phyloP scores from a whole-genome alignment of 2,329 filamentous ascomycete genomes.

The Plenodomus tracheiphilus region DNA sequence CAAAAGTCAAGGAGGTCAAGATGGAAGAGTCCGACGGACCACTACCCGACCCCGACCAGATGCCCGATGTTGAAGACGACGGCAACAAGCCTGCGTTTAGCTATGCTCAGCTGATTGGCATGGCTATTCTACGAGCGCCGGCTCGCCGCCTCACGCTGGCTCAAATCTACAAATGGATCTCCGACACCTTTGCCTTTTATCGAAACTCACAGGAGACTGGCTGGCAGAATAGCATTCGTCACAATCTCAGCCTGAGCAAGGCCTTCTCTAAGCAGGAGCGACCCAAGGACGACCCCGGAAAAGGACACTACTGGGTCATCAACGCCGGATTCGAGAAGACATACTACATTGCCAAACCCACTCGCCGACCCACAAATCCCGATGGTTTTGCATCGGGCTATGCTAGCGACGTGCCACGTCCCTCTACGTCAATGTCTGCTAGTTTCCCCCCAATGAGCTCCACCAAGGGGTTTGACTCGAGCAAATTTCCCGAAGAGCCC shows the following conservation, averaged over 20 bases:
- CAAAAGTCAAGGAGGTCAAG: slow-evolving; percentile 60
- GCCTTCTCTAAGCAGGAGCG: slow-evolving; percentile 94
- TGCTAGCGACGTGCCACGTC: slow-evolving; percentile 38
- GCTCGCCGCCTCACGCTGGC: slow-evolving; percentile 83
- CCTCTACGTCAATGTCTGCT: slow-evolving; percentile 44
- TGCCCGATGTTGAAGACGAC: slow-evolving; percentile 80
- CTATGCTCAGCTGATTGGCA: slow-evolving; percentile 93
- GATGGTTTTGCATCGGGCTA: slow-evolving; percentile 40
- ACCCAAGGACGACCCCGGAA: slow-evolving; percentile 95
- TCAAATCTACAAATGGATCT: slow-evolving; percentile 99
- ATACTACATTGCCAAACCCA: slow-evolving; percentile 85
- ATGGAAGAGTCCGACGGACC: slow-evolving; percentile 47
- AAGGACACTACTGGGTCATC: slow-evolving; percentile 97
- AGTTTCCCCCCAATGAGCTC: slow-evolving; percentile 43
- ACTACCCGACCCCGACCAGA: slow-evolving; percentile 75
- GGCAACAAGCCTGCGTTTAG: slow-evolving; percentile 88
- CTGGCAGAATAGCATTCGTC: slow-evolving; percentile 99
- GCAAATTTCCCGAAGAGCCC: slow-evolving; percentile 55
- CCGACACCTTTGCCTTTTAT: slow-evolving; percentile 90
- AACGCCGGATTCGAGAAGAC: slow-evolving; percentile 84
- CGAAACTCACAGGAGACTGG: slow-evolving; percentile 75
- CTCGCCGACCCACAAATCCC: slow-evolving; percentile 56
- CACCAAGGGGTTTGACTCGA: slow-evolving; percentile 52
- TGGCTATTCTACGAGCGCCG: slow-evolving; percentile 89
- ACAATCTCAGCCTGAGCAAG: slow-evolving; percentile 96